Percentiles rank a stretch among this genome's conserved stretches.
Evolutionary conservation across 192 early-diverging fungal genomes (phyloP).

Genomic region (Backusella sp.): DNA sequence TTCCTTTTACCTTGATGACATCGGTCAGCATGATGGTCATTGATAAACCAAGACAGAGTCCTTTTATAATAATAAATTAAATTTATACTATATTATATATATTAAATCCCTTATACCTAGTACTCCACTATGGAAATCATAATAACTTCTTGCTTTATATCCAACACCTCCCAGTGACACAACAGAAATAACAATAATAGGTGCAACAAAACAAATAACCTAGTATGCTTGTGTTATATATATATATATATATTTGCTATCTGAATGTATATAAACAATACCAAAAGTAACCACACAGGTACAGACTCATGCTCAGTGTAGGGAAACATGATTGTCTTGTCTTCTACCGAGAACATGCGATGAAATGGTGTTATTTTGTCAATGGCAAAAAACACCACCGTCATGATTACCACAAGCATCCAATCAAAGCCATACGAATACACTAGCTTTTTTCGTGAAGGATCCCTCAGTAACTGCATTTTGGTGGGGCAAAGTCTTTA

Average conservation of each 20-base stretch:
- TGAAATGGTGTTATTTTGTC: conserved; percentile 64
- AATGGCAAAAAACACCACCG: conserved; percentile 52
- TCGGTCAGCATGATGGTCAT: conserved; percentile 48
- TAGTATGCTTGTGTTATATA: neutral
- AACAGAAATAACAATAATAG: conserved; percentile 34
- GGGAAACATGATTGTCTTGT: conserved; percentile 68
- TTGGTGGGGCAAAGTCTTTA: neutral
- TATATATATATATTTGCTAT: neutral
- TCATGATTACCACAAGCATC: conserved; percentile 54
- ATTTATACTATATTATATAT: neutral
- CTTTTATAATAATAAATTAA: conserved; percentile 12
- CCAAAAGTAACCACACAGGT: conserved; percentile 38
- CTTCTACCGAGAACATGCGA: conserved; percentile 66
- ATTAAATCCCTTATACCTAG: conserved; percentile 25
- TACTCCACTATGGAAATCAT: conserved; percentile 42
- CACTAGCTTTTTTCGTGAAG: conserved; percentile 11
- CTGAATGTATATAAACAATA: neutral
- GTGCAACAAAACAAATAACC: conserved; percentile 39
- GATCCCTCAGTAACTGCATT: conserved; percentile 7
- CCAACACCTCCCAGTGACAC: conserved; percentile 17
- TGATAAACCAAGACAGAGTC: conserved; percentile 45
- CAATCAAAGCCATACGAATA: conserved; percentile 36
- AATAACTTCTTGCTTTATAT: conserved; percentile 30
- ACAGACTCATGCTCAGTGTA: conserved; percentile 42
- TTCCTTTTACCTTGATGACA: conserved; percentile 37